Evolutionary conservation across 139 green algal species (phyloP).

Genomic region (Eudorina sp.): DNA sequence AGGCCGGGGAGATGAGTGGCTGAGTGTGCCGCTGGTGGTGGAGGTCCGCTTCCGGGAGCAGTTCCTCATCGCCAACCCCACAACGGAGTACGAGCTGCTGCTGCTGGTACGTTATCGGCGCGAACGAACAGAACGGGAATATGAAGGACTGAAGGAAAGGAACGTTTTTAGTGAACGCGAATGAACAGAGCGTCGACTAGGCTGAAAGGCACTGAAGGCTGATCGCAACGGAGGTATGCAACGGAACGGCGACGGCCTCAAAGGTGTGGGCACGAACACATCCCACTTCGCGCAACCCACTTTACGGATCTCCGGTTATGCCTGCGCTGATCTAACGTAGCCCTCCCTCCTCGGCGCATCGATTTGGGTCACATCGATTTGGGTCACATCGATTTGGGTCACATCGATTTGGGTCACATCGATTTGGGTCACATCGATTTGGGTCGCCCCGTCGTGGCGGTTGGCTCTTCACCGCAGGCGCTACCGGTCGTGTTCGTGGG

Average conservation of each 20-base stretch:
- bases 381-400: too few relatives aligned
- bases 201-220: background rate
- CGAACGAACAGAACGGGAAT: background rate
- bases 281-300: too few relatives aligned
- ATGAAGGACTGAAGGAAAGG: background rate
- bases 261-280: too few relatives aligned
- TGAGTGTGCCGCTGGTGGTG: constrained; percentile 66
- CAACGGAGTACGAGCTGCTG: constrained; percentile 56
- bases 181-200: background rate
- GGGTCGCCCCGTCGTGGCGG: too few relatives aligned
- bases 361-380: too few relatives aligned
- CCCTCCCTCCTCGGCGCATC: background rate
- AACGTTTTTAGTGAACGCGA: background rate
- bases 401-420: too few relatives aligned
- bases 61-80: constrained; percentile 68
- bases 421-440: too few relatives aligned
- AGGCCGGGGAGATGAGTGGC: background rate
- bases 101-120: constrained; percentile 59
- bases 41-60: constrained; percentile 72
- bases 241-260: background rate
- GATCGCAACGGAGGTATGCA: background rate
- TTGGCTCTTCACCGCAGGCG: too few relatives aligned
- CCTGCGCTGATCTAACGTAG: background rate
- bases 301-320: background rate
- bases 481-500: constrained; percentile 76